Evolutionary conservation across 768 basidiomycete species (phyloP).

Genomic region (Suillus hirtellus): DNA sequence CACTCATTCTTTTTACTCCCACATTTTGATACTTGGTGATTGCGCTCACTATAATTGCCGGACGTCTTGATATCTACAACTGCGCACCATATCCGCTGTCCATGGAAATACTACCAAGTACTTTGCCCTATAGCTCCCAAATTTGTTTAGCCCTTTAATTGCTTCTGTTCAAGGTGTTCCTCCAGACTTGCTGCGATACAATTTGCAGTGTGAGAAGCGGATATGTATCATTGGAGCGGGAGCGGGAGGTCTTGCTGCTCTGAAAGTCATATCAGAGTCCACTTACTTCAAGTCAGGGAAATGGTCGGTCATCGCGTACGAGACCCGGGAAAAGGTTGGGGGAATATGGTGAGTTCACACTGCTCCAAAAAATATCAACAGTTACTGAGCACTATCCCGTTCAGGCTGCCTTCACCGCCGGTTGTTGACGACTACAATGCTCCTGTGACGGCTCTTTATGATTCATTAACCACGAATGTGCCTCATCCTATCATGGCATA

Average conservation of each 20-base stretch:
- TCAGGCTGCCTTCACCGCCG: conserved; percentile 58
- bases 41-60: conserved; percentile 55
- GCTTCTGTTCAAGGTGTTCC: neutral
- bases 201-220: conserved; percentile 24
- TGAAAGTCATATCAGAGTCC: conserved; percentile 65
- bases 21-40: neutral
- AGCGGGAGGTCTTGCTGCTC: conserved; percentile 67
- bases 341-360: conserved; percentile 66
- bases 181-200: neutral
- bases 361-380: conserved; percentile 20
- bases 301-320: conserved; percentile 70
- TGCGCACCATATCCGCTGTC: conserved; percentile 21
- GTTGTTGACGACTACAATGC: conserved; percentile 37
- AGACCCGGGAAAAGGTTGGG: conserved; percentile 64
- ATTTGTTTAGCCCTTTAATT: neutral
- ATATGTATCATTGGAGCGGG: conserved; percentile 83
- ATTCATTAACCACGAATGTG: conserved; percentile 79
- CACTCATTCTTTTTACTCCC: conserved; percentile 42
- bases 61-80: conserved; percentile 64
- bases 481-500: conserved; percentile 80
- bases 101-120: conserved; percentile 7
- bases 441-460: conserved; percentile 72
- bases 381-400: conserved; percentile 3
- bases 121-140: neutral
- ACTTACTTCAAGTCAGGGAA: conserved; percentile 52